These are phyloP conservation scores for Moniliophthora roreri DNA, from an alignment of 1,284 basidiomycete species.

Conservation along the genomic window DNA sequence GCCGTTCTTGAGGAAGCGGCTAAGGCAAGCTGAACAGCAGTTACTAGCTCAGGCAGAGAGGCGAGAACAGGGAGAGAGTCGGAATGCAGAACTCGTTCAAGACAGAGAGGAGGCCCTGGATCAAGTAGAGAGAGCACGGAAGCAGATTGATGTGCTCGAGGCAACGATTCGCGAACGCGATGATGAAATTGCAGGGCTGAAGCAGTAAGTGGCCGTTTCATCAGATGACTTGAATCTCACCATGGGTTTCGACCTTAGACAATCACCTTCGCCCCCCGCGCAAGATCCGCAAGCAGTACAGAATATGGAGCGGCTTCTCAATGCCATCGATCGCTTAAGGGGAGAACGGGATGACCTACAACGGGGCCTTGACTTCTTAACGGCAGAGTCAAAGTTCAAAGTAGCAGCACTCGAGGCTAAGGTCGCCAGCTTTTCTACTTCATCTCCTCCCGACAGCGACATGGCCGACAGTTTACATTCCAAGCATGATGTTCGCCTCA, in stretches of 20 bases:
- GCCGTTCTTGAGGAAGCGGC: conserved; percentile 34
- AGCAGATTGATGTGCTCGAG: conserved; percentile 28
- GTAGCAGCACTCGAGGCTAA: conserved; percentile 59
- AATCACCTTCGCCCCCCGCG: not conserved
- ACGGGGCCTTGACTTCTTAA: conserved; percentile 67
- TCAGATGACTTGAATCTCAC: conserved; percentile 3
- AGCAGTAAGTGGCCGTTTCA: conserved; percentile 23
- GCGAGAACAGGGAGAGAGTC: conserved; percentile 34
- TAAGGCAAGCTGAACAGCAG: conserved; percentile 39
- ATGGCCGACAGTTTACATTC: not conserved
- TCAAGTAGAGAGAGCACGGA: conserved; percentile 37
- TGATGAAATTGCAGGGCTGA: conserved; percentile 22
- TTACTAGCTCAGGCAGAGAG: conserved; percentile 44
- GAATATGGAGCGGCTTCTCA: conserved; percentile 56
- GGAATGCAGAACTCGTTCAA: conserved; percentile 31
- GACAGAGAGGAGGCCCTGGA: conserved; percentile 50
- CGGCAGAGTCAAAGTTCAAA: conserved; percentile 69
- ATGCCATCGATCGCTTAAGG: conserved; percentile 66
- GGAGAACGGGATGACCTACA: conserved; percentile 69
- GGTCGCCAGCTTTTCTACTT: conserved; percentile 22
- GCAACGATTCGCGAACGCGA: conserved; percentile 29
- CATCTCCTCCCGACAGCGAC: not conserved
- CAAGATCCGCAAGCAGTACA: conserved; percentile 34
- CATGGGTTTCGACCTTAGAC: not conserved
- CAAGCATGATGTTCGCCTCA: conserved; percentile 30